These are phyloP conservation scores for Penicillium capsulatum DNA, from an alignment of 2,329 filamentous ascomycete species.

Conservation along the genomic window DNA sequence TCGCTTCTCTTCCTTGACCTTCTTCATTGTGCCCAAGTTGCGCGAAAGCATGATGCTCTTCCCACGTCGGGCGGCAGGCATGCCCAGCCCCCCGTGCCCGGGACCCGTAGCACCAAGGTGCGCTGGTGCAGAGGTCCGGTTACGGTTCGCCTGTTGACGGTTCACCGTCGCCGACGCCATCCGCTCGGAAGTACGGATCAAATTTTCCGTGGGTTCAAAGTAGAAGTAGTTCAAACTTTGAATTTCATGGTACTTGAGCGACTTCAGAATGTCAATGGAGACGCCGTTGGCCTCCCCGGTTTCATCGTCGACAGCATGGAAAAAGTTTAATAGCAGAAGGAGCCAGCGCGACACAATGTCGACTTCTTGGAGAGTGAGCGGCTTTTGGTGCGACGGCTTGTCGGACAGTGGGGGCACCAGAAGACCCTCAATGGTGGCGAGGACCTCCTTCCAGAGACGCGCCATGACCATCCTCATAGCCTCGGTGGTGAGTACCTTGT, in stretches of 20 bases:
- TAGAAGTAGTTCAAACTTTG: slow-evolving; percentile 98
- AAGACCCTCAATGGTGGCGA: slow-evolving; percentile 83
- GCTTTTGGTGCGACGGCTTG: slow-evolving; percentile 81
- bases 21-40: slow-evolving; percentile 92
- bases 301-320: slow-evolving; percentile 85
- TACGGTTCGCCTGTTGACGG: slow-evolving; percentile 64
- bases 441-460: slow-evolving; percentile 92
- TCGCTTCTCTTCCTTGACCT: slow-evolving; percentile 91
- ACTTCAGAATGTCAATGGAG: slow-evolving; percentile 85
- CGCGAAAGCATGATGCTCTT: slow-evolving; percentile 86
- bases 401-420: slow-evolving; percentile 92
- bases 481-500: slow-evolving; percentile 85
- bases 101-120: slow-evolving; percentile 39
- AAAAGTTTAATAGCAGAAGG: slow-evolving; percentile 84
- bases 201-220: slow-evolving; percentile 82
- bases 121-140: slow-evolving; percentile 68
- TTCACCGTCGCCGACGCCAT: slow-evolving; percentile 87
- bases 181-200: slow-evolving; percentile 90
- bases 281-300: slow-evolving; percentile 81
- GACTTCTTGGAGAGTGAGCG: slow-evolving; percentile 79
- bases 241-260: slow-evolving; percentile 96
- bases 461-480: slow-evolving; percentile 99
- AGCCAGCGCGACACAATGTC: slow-evolving; percentile 96
- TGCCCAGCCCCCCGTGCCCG: slow-evolving; percentile 49
- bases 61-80: slow-evolving; percentile 48